Conservation (phyloP, 352 stramenopile genomes). For the Phytophthora nicotianae region DNA sequence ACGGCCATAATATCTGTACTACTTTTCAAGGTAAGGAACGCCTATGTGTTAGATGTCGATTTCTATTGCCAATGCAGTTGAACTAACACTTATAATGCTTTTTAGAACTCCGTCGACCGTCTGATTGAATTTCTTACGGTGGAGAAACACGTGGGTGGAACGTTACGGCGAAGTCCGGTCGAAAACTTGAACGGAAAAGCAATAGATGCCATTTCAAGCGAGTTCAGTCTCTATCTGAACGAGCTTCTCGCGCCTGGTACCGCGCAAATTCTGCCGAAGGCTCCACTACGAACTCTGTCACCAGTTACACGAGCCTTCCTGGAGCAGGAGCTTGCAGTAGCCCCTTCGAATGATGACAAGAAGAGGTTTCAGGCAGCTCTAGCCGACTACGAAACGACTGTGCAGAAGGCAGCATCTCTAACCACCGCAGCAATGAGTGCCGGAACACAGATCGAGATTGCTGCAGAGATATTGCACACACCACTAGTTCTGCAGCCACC, state of each 20-base stretch:
- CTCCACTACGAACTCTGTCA: slow-evolving; percentile 27
- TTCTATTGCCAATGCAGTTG: not conserved
- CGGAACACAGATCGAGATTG: slow-evolving; percentile 37
- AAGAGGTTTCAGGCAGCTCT: slow-evolving; percentile 70
- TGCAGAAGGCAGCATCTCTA: slow-evolving; percentile 34
- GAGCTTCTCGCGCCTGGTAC: slow-evolving; percentile 43
- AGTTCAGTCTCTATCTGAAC: slow-evolving; percentile 43
- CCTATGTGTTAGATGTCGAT: no score
- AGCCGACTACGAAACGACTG: slow-evolving; percentile 62
- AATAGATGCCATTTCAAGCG: slow-evolving; percentile 40
- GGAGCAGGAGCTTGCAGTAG: slow-evolving; percentile 62
- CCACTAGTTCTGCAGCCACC: slow-evolving; percentile 53
- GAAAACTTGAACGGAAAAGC: slow-evolving; percentile 34
- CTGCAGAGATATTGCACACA: slow-evolving; percentile 35
- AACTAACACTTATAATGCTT: slow-evolving; percentile 5
- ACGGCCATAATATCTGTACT: slow-evolving; percentile 30
- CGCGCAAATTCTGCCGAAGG: slow-evolving; percentile 15
- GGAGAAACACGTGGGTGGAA: slow-evolving; percentile 45
- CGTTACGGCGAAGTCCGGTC: slow-evolving; percentile 38
- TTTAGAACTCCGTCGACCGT: slow-evolving; percentile 36
- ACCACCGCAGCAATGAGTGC: slow-evolving; percentile 28
- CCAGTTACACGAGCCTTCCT: slow-evolving; percentile 49
- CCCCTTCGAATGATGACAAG: slow-evolving; percentile 71
- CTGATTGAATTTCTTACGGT: slow-evolving; percentile 57
- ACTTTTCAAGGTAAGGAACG: slow-evolving; percentile 52